Percentiles rank a stretch among this genome's conserved stretches.
These are phyloP conservation scores for Cryptosporidium meleagridis DNA, from an alignment of 169 alveolate species.

Conservation along the genomic window DNA sequence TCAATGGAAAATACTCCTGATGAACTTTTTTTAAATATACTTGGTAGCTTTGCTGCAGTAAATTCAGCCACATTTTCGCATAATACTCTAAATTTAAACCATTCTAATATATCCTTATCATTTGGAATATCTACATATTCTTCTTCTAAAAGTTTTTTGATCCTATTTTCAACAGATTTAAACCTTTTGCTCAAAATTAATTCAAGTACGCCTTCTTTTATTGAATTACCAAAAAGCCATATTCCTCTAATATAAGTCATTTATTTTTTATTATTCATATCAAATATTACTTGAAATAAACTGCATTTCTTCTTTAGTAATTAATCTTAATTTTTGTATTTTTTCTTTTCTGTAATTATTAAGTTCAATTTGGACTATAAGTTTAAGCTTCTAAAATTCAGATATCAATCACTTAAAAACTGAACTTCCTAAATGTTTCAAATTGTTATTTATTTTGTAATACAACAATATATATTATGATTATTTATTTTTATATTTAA, in stretches of 20 bases:
- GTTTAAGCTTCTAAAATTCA: background rate
- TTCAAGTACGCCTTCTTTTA: background rate
- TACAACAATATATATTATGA: too few relatives aligned
- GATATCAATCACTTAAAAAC: background rate
- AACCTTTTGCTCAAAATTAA: slow-evolving; percentile 28
- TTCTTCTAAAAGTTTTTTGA: slow-evolving; percentile 8
- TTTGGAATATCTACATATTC: slow-evolving; percentile 5
- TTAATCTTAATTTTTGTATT: too few relatives aligned
- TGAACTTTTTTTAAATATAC: background rate
- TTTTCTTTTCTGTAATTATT: background rate
- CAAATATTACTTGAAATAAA: background rate
- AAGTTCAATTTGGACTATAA: too few relatives aligned
- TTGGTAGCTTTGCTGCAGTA: slow-evolving; percentile 17
- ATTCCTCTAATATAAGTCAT: slow-evolving; percentile 53
- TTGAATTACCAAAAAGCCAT: slow-evolving; percentile 42
- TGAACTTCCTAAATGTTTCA: background rate
- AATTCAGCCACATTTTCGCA: slow-evolving; percentile 36
- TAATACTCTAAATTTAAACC: slow-evolving; percentile 26
- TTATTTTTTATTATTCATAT: background rate
- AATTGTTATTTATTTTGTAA: background rate
- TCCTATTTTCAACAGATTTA: slow-evolving; percentile 36
- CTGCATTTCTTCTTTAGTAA: background rate
- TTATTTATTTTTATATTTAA: too few relatives aligned
- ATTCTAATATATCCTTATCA: slow-evolving; percentile 35
- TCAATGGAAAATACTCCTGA: slow-evolving; percentile 25